A percentile compares a stretch with the other conserved stretches of the same genome.
These are phyloP conservation scores for Ogataea nitratoaversa DNA, from an alignment of 805 yeast genomes.

Conservation along the genomic window DNA sequence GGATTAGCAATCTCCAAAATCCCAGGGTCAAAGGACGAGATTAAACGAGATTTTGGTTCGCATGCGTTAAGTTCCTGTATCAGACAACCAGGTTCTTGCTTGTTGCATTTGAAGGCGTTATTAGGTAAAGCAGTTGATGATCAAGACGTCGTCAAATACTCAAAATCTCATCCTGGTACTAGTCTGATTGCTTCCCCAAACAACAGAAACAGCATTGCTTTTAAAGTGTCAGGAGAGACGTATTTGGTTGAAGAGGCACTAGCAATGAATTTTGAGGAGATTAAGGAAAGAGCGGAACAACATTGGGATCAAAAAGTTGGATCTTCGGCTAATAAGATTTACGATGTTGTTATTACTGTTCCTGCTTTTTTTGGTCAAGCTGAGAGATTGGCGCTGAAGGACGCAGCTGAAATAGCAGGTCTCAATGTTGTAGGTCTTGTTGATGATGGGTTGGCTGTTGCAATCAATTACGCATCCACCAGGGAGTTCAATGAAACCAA, in stretches of 20 bases:
- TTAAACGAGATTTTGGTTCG: conserved; percentile 77
- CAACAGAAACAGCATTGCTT: conserved; percentile 52
- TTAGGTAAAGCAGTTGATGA: conserved; percentile 60
- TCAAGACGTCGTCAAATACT: conserved; percentile 42
- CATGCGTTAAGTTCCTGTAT: conserved; percentile 66
- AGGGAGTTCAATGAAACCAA: conserved; percentile 42
- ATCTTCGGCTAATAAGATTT: conserved; percentile 30
- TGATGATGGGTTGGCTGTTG: conserved; percentile 91
- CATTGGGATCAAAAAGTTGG: conserved; percentile 52
- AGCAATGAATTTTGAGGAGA: conserved; percentile 76
- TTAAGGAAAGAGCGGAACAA: conserved; percentile 58
- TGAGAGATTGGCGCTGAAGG: conserved; percentile 67
- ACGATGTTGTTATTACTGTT: conserved; percentile 69
- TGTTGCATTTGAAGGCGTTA: conserved; percentile 63
- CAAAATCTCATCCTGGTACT: conserved; percentile 57
- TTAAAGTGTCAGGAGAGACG: conserved; percentile 36
- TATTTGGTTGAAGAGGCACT: conserved; percentile 69
- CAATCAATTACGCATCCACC: conserved; percentile 66
- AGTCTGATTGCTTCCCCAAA: conserved; percentile 37
- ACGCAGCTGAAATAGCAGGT: conserved; percentile 69
- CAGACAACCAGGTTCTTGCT: conserved; percentile 67
- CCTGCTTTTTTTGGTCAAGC: conserved; percentile 66
- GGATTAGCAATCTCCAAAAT: conserved; percentile 62
- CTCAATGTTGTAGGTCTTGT: conserved; percentile 62
- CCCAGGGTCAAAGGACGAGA: conserved; percentile 33